Base-by-base conservation (phyloP, 306 rosid species). In the Comarum palustre region DNA sequence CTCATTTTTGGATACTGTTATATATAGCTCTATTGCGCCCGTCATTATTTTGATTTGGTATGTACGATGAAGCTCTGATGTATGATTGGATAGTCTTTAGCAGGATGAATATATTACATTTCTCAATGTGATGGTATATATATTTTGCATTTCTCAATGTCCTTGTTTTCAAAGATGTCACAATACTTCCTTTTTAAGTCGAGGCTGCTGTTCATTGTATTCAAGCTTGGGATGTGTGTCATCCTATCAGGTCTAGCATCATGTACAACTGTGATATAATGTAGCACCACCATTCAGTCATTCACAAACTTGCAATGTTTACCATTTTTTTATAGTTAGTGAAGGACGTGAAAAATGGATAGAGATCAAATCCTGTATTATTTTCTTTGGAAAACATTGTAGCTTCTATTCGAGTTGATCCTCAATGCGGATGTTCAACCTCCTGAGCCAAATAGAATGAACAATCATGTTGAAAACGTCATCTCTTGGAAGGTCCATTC, bases 391-490 rank as follows among this genome's bases (percentile, higher is more conserved):
- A n/a, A n/a, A n/a, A n/a, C n/a, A n/a, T n/a, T n/a, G n/a, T n/a
- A n/a, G n/a, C n/a, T n/a, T 48, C 64, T 54, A 70, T 24, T 52
- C 38, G 54, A 51, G 34, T 52, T 31, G 52, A 59, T 52, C 75
- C 19, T 69, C 75, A 24, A 82, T 62, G 63, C 17, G 76, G 34
- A 83, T 19, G 36, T 84, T 81, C 68, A 84, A 25, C 72, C 88
- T 71, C 75, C 85, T 68, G 38, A 81, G 85, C 85, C 88, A 84
- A 25, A 78, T 75, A 8, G 83, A 84, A 43, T 84, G 87, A 63
- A 81, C 69, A 31, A 82, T 81, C 87, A 78, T 81, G 38, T 81
- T 82, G 50, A 81, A 84, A 63, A 79, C 82, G 36, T 84, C 85
- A 19, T 78, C 85, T 78, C 61, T 68, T 78, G 32, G 83, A 75